Evolutionary conservation across 1,139 yeast genomes (phyloP), one percentile per base, ranked within the genome.

Genomic region (Taphrina pruni): DNA sequence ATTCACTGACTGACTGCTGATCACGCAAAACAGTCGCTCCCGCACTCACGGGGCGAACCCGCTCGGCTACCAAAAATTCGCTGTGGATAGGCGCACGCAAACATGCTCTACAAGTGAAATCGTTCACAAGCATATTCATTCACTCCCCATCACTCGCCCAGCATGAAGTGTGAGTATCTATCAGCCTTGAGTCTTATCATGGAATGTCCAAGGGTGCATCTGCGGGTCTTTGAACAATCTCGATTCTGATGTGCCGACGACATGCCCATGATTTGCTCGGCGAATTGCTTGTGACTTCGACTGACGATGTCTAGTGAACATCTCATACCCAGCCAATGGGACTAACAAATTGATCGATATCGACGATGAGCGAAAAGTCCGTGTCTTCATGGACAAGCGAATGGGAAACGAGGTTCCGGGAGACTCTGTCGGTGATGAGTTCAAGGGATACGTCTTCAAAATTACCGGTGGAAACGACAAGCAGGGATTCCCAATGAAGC

Each of bases 401-500:
- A 91, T 94, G 89, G 99, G 99, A 81, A 97, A 92, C 86, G 99
- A 94, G 86, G 97, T 94, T 81, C 97, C 92, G 81, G 99, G 98
- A 84, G 99, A 94, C 85, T 84, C 91, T 76, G 89, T 94, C 79
- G 96, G 97, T 81, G 99, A 95, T 80, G 98, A 93, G 86, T 93
- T 93, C 95, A 93, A 92, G 86, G 99, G 99, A 81, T 94, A 94
- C 93, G 84, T 92, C 82, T 93, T 94, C 90, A 94, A 88, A 87
- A 93, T 94, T 84, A 86, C 98, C 78, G 99, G 99, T 82, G 99
- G 99, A 89, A 95, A 95, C 90, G 99, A 94, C 87, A 94, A 94
- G 87, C 99, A 94, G 87, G 99, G 99, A 87, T 95, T 94, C 97
- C 98, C 99, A 86, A 94, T 95, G 99, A 94, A 93, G 85, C 99